Evolutionary conservation across 331 rosid species (phyloP), one percentile per base, ranked within the genome.

Genomic region (Telfairia occidentalis): DNA sequence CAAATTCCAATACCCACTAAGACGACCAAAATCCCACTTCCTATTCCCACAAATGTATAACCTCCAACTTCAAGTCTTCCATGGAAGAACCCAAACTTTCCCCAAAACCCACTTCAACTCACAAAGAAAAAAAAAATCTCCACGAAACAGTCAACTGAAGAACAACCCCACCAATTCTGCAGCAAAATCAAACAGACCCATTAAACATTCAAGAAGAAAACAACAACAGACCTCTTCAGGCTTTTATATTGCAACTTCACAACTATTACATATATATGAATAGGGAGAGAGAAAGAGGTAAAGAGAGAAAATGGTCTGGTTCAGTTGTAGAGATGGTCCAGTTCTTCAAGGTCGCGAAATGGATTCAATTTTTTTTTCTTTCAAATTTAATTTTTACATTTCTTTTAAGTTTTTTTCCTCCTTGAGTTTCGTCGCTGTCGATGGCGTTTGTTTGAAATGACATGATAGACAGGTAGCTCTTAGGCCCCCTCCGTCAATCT

Each of bases 401-500:
- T 4, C 2, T 16, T 35, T 63, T 19, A 52, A 6, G n/a, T 52
- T 40, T 32, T 13, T 34, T 34, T 13, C 9, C 34, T 16, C 35
- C 23, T 42, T 13, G 55, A 70, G 75, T 70, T 70, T 70, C 26
- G 75, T 70, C 75, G 75, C 58, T 45, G 75, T 70, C 57, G 58
- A 70, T 70, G 18, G 75, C 24, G 75, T 70, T 43, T 24, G 40
- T 23, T 24, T 43, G 75, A 70, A 70, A 70, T 70, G 75, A 70
- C 75, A 28, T 45, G 57, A 70, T 70, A 70, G 75, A 45, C 55
- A 45, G 75, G 75, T 70, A 70, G 75, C 75, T 45, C 57, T 70
- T 45, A 70, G 75, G 75, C 74, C 75, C 67, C 54, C 75, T 70
- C 42, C 52, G 57, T 70, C 75, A 70, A 70, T 45, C 75, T 70